Percentiles rank a stretch among this genome's conserved stretches.
Evolutionary conservation across 345 rosid species (phyloP).

Genomic region (Odontarrhena argentea): DNA sequence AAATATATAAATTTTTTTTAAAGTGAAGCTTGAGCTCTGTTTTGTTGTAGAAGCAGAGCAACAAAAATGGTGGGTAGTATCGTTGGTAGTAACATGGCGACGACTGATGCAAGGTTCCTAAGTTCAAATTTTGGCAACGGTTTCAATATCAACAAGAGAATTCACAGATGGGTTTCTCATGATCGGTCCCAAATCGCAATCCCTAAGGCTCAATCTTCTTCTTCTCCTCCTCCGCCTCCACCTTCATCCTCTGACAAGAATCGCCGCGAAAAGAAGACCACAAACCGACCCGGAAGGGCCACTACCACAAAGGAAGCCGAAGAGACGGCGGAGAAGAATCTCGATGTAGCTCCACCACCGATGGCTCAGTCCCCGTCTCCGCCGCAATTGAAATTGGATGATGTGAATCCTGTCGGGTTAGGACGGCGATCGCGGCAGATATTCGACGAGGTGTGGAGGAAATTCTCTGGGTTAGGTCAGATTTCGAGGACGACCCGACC

Average conservation of each 20-base stretch:
- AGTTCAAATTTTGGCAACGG: slow-evolving; percentile 41
- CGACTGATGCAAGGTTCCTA: slow-evolving; percentile 41
- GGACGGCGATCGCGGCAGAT: slow-evolving; percentile 88
- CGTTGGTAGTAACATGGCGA: slow-evolving; percentile 41
- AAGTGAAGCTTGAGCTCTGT: slow-evolving; percentile 26
- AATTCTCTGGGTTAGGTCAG: slow-evolving; percentile 93
- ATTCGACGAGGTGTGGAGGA: slow-evolving; percentile 94
- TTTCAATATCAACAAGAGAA: slow-evolving; percentile 40
- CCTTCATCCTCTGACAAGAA: slow-evolving; percentile 35
- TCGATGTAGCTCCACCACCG: slow-evolving; percentile 27
- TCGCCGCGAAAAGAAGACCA: slow-evolving; percentile 35
- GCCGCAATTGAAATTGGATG: slow-evolving; percentile 63
- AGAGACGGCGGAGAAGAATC: slow-evolving; percentile 28
- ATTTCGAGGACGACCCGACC: slow-evolving; percentile 79
- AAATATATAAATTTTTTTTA: not conserved
- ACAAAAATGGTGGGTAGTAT: slow-evolving; percentile 36
- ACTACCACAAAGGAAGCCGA: slow-evolving; percentile 35
- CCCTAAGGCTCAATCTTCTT: slow-evolving; percentile 47
- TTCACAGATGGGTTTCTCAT: slow-evolving; percentile 29
- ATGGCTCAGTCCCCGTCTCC: slow-evolving; percentile 25
- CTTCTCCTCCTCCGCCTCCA: slow-evolving; percentile 35
- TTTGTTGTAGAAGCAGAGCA: slow-evolving; percentile 23
- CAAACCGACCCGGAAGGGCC: slow-evolving; percentile 16
- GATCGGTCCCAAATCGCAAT: slow-evolving; percentile 40
- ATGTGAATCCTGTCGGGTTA: slow-evolving; percentile 85